Base-by-base conservation (phyloP, 768 basidiomycete genomes). In the Calocera cornea region DNA sequence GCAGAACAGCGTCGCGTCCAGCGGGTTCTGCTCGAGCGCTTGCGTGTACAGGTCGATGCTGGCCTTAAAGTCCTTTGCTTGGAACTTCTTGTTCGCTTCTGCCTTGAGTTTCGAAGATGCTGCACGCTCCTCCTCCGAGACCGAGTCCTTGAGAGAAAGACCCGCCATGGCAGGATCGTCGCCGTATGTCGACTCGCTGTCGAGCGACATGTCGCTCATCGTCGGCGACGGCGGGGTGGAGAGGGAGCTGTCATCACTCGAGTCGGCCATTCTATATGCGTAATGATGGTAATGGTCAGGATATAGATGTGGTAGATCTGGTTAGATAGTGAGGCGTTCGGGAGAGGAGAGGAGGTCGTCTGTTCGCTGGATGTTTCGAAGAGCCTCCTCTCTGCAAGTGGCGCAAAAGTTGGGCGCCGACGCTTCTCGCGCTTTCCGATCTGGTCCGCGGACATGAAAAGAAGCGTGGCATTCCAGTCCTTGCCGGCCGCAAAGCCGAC, bases 1-100 rank as follows among this genome's bases (percentile, higher is more conserved):
- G 74, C 89, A 94, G 89, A 91, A 98, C 65, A 95, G 77, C 16
- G 92, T 94, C 65, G 93, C 79, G 72, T 97, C 95, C 66, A 81
- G 80, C 0, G 93, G 94, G 75, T 99, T 94, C 74, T 87, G 83
- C 70, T 88, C 86, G 71, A 98, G 89, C 1, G 95, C 92, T 40
- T 86, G 78, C 1, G 88, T 83, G 76, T 98, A 99, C 40, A 97
- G 77, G 41, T 83, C 81, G 11, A 89, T 87, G 12, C 95, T 92
- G 17, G 78, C 75, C 24, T 82, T 80, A 75, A 94, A 98, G 72
- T 90, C 85, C 75, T 92, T 89, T 60, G 77, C 90, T 60, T 80
- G 77, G 72, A 97, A 99, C 2, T 92, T 89, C 72, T 87, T 86
- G 80, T 98, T 98, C 11, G 95, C 97, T 69, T 88, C 82, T 7